Evolutionary conservation across 371 early-diverging fungal species (phyloP).

Genomic region (Chytridiales sp.): DNA sequence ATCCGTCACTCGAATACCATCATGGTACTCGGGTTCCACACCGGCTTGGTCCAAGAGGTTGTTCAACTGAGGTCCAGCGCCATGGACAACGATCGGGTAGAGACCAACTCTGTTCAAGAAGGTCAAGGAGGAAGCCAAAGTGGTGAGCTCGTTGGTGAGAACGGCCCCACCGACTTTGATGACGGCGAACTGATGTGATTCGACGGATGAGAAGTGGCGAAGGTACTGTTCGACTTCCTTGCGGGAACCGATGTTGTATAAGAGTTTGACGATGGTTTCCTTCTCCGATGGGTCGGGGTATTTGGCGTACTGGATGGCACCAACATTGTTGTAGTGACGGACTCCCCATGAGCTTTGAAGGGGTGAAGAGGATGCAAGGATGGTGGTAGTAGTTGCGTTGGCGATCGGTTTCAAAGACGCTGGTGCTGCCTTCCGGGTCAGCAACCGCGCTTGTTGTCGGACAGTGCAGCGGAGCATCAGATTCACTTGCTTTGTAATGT

Average conservation of each 20-base stretch:
- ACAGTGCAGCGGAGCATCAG: too few relatives aligned
- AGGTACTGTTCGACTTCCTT: conserved; percentile 97
- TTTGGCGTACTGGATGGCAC: background rate
- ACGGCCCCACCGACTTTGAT: conserved; percentile 98
- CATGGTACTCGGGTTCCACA: conserved; percentile 88
- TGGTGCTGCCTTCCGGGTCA: too few relatives aligned
- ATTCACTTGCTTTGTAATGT: too few relatives aligned
- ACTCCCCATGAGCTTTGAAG: background rate
- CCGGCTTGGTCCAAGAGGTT: conserved; percentile 79
- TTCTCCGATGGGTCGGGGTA: conserved; percentile 38
- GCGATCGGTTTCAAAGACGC: too few relatives aligned
- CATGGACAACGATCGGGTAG: conserved; percentile 96
- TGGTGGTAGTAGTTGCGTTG: background rate
- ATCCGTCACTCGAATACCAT: conserved; percentile 96
- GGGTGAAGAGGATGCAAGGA: background rate
- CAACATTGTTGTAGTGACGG: background rate
- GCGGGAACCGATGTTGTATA: conserved; percentile 96
- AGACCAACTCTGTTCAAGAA: conserved; percentile 95
- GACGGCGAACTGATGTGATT: conserved; percentile 98
- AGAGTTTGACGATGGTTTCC: conserved; percentile 95
- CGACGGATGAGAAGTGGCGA: conserved; percentile 91
- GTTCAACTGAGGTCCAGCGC: conserved; percentile 96
- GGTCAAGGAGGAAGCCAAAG: conserved; percentile 90
- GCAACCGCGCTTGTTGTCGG: too few relatives aligned
- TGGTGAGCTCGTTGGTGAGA: conserved; percentile 88